These are phyloP conservation scores for Microcyclospora pomicola DNA, from an alignment of 2,329 filamentous ascomycete species.

Conservation along the genomic window DNA sequence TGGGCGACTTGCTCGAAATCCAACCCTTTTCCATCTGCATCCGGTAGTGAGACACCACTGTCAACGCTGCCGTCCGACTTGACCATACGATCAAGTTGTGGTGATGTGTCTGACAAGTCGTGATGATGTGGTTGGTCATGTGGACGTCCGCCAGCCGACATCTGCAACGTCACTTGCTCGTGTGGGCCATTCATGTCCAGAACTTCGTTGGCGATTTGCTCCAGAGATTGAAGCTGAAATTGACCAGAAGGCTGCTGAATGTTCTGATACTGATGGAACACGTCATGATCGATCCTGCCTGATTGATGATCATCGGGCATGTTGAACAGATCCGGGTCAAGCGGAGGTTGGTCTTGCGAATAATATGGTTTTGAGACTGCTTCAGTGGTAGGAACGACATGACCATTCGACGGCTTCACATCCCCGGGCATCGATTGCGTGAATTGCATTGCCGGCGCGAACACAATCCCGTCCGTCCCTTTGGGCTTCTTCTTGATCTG, in stretches of 20 bases:
- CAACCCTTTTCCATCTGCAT: conserved; percentile 9
- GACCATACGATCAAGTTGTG: conserved; percentile 4
- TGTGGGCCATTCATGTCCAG: conserved; percentile 21
- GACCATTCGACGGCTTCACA: neutral
- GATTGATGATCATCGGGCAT: conserved; percentile 6
- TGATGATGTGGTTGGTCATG: conserved; percentile 1
- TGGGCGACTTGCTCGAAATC: conserved; percentile 2
- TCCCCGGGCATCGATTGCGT: conserved; percentile 2
- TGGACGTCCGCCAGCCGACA: neutral
- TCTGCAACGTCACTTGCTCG: conserved; percentile 2
- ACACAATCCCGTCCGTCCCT: conserved; percentile 3
- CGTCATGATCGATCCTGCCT: conserved; percentile 6
- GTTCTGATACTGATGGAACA: conserved; percentile 13
- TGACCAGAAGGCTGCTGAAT: conserved; percentile 11
- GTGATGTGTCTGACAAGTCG: conserved; percentile 7
- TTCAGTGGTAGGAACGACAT: neutral
- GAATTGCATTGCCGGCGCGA: conserved; percentile 2
- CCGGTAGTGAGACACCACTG: conserved; percentile 16
- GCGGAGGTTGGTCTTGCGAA: conserved; percentile 6
- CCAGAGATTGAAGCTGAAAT: conserved; percentile 19
- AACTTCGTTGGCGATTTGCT: conserved; percentile 24
- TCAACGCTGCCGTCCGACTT: conserved; percentile 19
- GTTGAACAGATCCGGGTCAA: conserved; percentile 14
- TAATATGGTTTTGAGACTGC: conserved; percentile 3
- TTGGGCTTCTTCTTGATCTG: conserved; percentile 15